phyloP scores from a whole-genome alignment of 129 eudicot genomes.

The Arctium minus region DNA sequence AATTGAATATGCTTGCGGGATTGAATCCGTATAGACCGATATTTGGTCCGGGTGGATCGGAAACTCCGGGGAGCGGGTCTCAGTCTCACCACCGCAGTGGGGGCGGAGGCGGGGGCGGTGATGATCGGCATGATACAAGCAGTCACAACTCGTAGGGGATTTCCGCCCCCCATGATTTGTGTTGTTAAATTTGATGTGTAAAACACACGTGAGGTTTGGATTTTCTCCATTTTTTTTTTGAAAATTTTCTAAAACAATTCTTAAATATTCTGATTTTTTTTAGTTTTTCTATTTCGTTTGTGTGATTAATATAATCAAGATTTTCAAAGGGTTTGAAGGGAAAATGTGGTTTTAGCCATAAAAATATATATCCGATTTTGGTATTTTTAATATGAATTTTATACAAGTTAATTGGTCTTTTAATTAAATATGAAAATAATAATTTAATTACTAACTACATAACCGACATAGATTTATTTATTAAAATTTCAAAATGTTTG shows the following conservation, averaged over 20 bases:
- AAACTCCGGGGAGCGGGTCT: slow-evolving; percentile 73
- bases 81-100: slow-evolving; percentile 50
- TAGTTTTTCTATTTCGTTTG: neutral
- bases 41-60: slow-evolving; percentile 54
- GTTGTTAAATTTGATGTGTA: slow-evolving; percentile 58
- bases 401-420: neutral
- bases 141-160: slow-evolving; percentile 57
- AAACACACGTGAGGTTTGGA: slow-evolving; percentile 86
- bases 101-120: slow-evolving; percentile 21
- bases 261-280: slow-evolving; percentile 27
- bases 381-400: neutral
- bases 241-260: slow-evolving; percentile 20
- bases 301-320: slow-evolving; percentile 41
- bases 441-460: neutral
- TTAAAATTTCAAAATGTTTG: neutral
- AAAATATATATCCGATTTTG: neutral
- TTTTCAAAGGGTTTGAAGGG: slow-evolving; percentile 30
- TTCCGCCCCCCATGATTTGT: slow-evolving; percentile 19
- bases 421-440: neutral
- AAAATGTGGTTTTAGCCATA: neutral
- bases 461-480: neutral
- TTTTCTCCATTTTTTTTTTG: slow-evolving; percentile 31
- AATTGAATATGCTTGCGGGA: slow-evolving; percentile 68
- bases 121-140: slow-evolving; percentile 55
- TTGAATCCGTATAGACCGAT: slow-evolving; percentile 53